Percentiles rank a stretch among this genome's conserved stretches.
phyloP scores from a whole-genome alignment of 371 early-diverging fungal genomes.

The Umbelopsis sp. region DNA sequence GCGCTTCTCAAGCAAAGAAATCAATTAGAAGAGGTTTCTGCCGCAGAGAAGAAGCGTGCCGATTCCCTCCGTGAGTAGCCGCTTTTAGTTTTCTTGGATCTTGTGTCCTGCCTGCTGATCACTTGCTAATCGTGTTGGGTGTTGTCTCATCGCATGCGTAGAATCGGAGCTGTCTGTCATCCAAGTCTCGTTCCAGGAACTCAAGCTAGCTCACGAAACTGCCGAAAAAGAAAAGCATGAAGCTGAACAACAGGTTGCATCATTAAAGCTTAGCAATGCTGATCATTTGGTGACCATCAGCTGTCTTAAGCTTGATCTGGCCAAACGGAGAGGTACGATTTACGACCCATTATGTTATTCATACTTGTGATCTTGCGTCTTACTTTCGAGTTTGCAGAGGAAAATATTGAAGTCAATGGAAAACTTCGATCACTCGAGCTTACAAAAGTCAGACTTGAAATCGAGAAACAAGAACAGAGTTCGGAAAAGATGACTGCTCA shows the following conservation, averaged over 20 bases:
- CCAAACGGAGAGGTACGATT: constrained; percentile 2
- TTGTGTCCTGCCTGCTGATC: background rate
- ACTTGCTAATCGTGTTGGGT: background rate
- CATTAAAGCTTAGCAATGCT: constrained; percentile 5
- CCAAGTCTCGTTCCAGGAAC: constrained; percentile 7
- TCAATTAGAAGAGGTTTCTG: constrained; percentile 16
- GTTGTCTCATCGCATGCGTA: background rate
- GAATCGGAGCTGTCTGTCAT: constrained; percentile 13
- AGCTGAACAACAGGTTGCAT: constrained; percentile 11
- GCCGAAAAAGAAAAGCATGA: constrained; percentile 11
- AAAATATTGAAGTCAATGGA: constrained; percentile 10
- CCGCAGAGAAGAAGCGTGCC: constrained; percentile 13
- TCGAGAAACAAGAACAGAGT: constrained; percentile 16
- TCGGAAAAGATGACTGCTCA: constrained; percentile 14
- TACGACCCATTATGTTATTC: background rate
- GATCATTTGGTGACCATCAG: constrained; percentile 5
- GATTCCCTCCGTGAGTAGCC: constrained; percentile 12
- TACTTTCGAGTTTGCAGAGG: background rate
- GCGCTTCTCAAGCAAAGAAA: constrained; percentile 15
- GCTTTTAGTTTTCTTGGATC: background rate
- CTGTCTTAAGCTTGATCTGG: constrained; percentile 1
- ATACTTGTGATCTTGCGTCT: background rate
- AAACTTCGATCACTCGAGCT: constrained; percentile 1
- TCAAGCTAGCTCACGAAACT: constrained; percentile 5
- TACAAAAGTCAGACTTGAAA: background rate